phyloP scores from a whole-genome alignment of 2,329 filamentous ascomycete genomes.

The Lecanicillium sp. region DNA sequence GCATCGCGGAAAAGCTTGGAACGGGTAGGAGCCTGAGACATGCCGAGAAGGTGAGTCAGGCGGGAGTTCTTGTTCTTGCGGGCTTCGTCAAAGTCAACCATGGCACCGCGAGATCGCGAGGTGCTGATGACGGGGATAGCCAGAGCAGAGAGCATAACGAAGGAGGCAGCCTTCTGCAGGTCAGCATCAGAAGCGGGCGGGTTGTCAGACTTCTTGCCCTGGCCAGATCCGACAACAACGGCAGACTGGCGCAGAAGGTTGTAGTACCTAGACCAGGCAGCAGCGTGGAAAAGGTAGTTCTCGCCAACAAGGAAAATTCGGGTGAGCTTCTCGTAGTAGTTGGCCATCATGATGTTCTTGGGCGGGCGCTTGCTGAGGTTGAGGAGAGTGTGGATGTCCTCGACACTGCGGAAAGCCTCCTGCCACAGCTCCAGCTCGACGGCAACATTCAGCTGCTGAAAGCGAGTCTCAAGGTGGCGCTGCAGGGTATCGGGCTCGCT shows the following conservation, averaged over 20 bases:
- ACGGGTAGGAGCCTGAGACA: constrained; percentile 83
- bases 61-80: constrained; percentile 99
- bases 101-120: constrained; percentile 85
- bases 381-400: constrained; percentile 96
- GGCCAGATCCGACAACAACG: constrained; percentile 71
- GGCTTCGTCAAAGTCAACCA: constrained; percentile 94
- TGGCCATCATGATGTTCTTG: constrained; percentile 99
- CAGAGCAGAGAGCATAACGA: constrained; percentile 87
- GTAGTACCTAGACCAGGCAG: constrained; percentile 96
- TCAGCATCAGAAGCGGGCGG: constrained; percentile 83
- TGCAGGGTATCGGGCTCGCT: constrained; percentile 96
- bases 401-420: constrained; percentile 97
- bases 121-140: constrained; percentile 99
- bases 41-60: constrained; percentile 89
- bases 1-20: constrained; percentile 91
- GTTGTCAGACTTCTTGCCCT: constrained; percentile 90
- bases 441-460: constrained; percentile 96
- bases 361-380: constrained; percentile 96
- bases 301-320: constrained; percentile 98
- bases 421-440: constrained; percentile 98
- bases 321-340: constrained; percentile 99
- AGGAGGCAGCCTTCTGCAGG: constrained; percentile 89
- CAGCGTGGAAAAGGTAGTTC: constrained; percentile 98
- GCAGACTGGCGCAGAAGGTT: constrained; percentile 90
- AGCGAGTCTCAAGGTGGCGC: constrained; percentile 93